Conservation (phyloP, 306 rosid species). For the Elaeagnus macrophylla region DNA sequence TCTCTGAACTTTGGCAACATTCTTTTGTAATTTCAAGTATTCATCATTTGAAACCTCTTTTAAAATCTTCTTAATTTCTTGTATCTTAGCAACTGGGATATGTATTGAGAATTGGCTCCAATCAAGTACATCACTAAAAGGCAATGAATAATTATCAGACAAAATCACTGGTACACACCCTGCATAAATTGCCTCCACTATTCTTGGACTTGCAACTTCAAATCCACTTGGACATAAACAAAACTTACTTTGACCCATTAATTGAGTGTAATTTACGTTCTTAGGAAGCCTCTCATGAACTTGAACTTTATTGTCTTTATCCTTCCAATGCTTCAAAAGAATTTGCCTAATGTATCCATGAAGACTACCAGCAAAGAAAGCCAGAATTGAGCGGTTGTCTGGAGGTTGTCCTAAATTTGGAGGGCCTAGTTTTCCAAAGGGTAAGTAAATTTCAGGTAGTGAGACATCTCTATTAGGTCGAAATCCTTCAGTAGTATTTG, state of each 20-base stretch:
- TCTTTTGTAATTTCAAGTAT: constrained; percentile 38
- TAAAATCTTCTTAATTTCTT: constrained; percentile 47
- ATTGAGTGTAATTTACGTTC: constrained; percentile 39
- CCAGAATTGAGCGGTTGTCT: constrained; percentile 29
- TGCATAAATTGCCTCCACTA: constrained; percentile 55
- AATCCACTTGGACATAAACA: constrained; percentile 80
- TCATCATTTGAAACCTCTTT: constrained; percentile 26
- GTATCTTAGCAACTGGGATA: constrained; percentile 34
- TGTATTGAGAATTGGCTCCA: constrained; percentile 60
- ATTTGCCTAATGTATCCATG: constrained; percentile 48
- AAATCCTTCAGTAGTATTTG: constrained; percentile 69
- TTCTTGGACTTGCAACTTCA: constrained; percentile 82
- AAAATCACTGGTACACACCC: constrained; percentile 73
- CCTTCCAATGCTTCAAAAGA: constrained; percentile 52
- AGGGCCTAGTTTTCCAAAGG: constrained; percentile 40
- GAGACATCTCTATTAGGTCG: constrained; percentile 49
- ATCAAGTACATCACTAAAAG: constrained; percentile 68
- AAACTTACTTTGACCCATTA: constrained; percentile 54
- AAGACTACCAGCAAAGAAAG: constrained; percentile 60
- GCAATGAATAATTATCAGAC: constrained; percentile 44
- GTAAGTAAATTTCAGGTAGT: constrained; percentile 53
- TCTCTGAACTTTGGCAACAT: constrained; percentile 31
- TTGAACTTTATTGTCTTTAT: constrained; percentile 43
- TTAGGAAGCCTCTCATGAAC: constrained; percentile 53
- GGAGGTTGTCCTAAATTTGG: constrained; percentile 22